Conservation (phyloP, 1,284 basidiomycete genomes). For the Tilletia horrida region DNA sequence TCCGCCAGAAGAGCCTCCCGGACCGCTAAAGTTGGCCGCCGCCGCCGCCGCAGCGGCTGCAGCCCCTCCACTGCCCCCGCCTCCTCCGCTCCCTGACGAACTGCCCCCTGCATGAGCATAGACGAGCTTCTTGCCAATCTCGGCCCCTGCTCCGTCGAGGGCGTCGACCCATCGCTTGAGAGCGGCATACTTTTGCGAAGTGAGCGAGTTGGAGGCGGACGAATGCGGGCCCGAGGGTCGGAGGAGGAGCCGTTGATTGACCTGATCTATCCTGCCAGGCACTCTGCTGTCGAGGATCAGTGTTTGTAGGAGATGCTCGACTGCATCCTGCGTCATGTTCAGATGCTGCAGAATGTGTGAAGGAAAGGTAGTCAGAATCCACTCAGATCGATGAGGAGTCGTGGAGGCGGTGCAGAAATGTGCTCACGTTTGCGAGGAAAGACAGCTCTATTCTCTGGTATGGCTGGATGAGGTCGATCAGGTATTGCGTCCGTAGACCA, state of each 20-base stretch:
- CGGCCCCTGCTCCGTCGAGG: background rate
- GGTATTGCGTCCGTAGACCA: conserved; percentile 87
- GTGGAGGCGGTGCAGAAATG: background rate
- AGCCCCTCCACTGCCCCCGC: background rate
- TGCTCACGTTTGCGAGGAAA: conserved; percentile 76
- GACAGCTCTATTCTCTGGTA: conserved; percentile 87
- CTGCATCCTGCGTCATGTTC: conserved; percentile 79
- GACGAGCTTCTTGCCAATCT: background rate
- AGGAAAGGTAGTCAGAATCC: conserved; percentile 1
- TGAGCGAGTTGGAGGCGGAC: conserved; percentile 28
- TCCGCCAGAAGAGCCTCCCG: too few relatives aligned
- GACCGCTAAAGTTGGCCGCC: background rate
- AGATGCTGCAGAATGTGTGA: conserved; percentile 69
- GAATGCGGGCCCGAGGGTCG: conserved; percentile 58
- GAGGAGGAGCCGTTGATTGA: conserved; percentile 82
- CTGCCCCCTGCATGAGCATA: conserved; percentile 4
- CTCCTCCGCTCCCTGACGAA: background rate
- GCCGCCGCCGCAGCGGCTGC: background rate
- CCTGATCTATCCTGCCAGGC: conserved; percentile 91
- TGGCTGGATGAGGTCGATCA: conserved; percentile 94
- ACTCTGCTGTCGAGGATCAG: conserved; percentile 93
- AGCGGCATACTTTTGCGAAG: background rate
- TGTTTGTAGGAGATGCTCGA: conserved; percentile 86
- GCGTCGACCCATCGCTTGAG: background rate
- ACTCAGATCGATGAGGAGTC: background rate